Evolutionary conservation across 306 rosid genomes (phyloP).

Genomic region (Cucurbita ficifolia): DNA sequence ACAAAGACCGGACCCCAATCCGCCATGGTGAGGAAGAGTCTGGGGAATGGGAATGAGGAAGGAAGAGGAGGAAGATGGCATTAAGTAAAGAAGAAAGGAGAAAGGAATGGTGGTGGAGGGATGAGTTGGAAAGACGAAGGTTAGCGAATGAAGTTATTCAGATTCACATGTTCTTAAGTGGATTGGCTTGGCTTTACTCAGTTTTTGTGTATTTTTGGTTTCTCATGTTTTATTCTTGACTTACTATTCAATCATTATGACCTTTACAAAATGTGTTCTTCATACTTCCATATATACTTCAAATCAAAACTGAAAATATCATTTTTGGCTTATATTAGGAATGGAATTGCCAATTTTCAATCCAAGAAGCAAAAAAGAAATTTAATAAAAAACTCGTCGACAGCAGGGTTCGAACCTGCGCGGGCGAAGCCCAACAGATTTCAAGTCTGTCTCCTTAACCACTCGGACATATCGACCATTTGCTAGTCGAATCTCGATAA

Average conservation of each 20-base stretch:
- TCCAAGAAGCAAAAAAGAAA: too few relatives aligned
- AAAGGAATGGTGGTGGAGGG: slow-evolving; percentile 14
- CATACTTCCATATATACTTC: too few relatives aligned
- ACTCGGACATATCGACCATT: too few relatives aligned
- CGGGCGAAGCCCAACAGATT: too few relatives aligned
- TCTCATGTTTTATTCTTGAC: background rate
- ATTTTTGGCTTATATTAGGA: too few relatives aligned
- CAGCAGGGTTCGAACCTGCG: too few relatives aligned
- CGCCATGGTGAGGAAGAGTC: slow-evolving; percentile 28
- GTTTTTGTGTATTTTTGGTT: background rate
- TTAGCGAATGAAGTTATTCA: background rate
- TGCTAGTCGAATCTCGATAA: too few relatives aligned
- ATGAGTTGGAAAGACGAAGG: slow-evolving; percentile 36
- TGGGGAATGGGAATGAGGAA: background rate
- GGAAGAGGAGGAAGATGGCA: background rate
- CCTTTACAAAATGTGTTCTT: background rate
- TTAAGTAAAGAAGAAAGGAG: slow-evolving; percentile 27
- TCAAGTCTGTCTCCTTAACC: too few relatives aligned
- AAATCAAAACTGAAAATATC: too few relatives aligned
- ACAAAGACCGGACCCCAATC: slow-evolving; percentile 97
- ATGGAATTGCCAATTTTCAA: too few relatives aligned
- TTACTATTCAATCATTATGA: background rate
- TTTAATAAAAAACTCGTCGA: too few relatives aligned
- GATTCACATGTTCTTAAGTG: background rate
- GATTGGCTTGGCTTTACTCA: background rate